These are phyloP conservation scores for Candida manassasensis DNA, from an alignment of 805 yeast species.

Conservation along the genomic window DNA sequence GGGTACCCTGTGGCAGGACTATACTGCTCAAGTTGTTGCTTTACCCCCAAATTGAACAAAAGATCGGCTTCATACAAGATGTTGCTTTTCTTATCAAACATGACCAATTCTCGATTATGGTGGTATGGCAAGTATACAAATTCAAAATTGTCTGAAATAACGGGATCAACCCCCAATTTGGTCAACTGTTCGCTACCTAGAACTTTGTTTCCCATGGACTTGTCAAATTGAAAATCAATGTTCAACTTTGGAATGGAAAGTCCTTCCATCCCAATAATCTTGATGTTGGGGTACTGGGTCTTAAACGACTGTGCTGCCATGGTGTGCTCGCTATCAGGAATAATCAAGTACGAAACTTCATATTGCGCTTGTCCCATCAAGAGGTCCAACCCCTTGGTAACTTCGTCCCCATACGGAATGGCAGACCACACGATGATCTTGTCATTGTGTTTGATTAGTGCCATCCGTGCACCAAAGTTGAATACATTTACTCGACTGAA, in stretches of 20 bases:
- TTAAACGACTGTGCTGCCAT: conserved; percentile 55
- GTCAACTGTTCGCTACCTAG: conserved; percentile 19
- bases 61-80: conserved; percentile 57
- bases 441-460: conserved; percentile 27
- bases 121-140: conserved; percentile 55
- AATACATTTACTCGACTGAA: conserved; percentile 27
- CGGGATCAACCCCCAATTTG: conserved; percentile 33
- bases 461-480: conserved; percentile 42
- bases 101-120: conserved; percentile 54
- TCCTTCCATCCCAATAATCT: conserved; percentile 51
- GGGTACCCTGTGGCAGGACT: conserved; percentile 43
- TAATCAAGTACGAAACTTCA: conserved; percentile 46
- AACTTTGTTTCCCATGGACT: conserved; percentile 29
- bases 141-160: conserved; percentile 41
- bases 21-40: conserved; percentile 36
- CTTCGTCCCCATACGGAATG: conserved; percentile 48
- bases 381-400: conserved; percentile 33
- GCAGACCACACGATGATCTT: conserved; percentile 51
- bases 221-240: conserved; percentile 39
- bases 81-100: conserved; percentile 44
- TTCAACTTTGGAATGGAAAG: conserved; percentile 24
- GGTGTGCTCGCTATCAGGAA: conserved; percentile 65
- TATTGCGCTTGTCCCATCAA: conserved; percentile 27
- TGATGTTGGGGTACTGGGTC: conserved; percentile 44
- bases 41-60: conserved; percentile 51